A percentile compares a stretch with the other conserved stretches of the same genome.
Evolutionary conservation across 2,329 filamentous ascomycete genomes (phyloP).

Genomic region (Graphium sp.): DNA sequence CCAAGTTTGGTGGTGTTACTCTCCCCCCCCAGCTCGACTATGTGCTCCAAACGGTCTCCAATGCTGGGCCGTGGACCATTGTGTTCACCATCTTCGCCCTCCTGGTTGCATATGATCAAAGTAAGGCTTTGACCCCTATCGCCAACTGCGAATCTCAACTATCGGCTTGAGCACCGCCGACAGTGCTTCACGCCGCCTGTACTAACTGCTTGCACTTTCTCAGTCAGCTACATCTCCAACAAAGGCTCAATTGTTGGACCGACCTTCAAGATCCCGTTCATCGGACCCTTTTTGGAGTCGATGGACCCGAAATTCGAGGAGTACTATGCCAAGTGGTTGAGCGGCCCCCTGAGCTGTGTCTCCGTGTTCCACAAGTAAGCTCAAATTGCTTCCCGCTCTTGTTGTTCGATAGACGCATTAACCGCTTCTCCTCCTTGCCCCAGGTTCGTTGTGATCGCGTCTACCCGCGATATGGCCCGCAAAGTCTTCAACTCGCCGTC

Average conservation of each 20-base stretch:
- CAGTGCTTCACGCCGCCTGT: too few relatives aligned
- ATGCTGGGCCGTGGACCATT: constrained; percentile 45
- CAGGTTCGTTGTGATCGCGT: constrained; percentile 94
- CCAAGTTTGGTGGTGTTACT: constrained; percentile 28
- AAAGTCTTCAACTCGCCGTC: constrained; percentile 91
- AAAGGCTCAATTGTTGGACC: constrained; percentile 67
- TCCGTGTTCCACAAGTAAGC: constrained; percentile 97
- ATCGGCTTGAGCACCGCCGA: background rate
- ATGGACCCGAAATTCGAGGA: constrained; percentile 81
- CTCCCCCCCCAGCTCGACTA: constrained; percentile 38
- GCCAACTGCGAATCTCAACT: background rate
- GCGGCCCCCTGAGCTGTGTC: constrained; percentile 84
- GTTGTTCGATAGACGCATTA: background rate
- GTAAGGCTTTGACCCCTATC: constrained; percentile 34
- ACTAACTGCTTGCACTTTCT: constrained; percentile 8
- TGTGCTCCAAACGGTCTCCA: constrained; percentile 36
- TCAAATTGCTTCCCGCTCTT: background rate
- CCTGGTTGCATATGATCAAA: constrained; percentile 74
- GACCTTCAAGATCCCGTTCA: constrained; percentile 63
- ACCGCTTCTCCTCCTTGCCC: background rate
- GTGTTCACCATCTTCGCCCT: constrained; percentile 53
- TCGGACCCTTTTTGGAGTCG: constrained; percentile 90
- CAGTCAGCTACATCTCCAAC: constrained; percentile 58
- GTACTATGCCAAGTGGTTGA: constrained; percentile 86
- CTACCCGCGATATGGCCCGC: constrained; percentile 83